Conservation (phyloP, 2,329 filamentous ascomycete species). For the Parascedosporium putredinis region DNA sequence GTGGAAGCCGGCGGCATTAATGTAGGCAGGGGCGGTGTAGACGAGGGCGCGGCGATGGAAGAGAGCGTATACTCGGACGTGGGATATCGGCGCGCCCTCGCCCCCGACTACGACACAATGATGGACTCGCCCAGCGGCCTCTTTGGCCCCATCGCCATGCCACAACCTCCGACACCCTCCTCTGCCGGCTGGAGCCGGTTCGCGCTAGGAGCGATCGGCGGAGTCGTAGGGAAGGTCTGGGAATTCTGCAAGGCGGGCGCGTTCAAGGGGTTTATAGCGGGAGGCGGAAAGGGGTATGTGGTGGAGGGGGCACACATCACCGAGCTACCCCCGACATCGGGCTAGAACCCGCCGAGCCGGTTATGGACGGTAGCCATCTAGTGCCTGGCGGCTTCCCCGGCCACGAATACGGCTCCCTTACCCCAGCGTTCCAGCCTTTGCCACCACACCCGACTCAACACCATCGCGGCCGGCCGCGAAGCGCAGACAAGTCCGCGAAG, state of each 20-base stretch:
- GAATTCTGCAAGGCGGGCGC: constrained; percentile 67
- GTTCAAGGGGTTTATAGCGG: constrained; percentile 79
- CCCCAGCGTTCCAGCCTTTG: constrained; percentile 17
- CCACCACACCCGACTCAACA: constrained; percentile 24
- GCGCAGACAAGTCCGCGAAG: constrained; percentile 40
- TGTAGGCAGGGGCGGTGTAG: neutral
- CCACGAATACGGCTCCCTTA: constrained; percentile 12
- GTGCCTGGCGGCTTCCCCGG: constrained; percentile 20
- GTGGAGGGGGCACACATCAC: constrained; percentile 25
- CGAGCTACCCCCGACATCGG: neutral
- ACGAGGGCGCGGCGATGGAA: neutral
- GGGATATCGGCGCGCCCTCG: constrained; percentile 43
- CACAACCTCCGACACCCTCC: constrained; percentile 20
- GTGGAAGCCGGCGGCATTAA: neutral
- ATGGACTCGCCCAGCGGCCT: constrained; percentile 15
- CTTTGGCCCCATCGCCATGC: constrained; percentile 8
- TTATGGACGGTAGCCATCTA: constrained; percentile 13
- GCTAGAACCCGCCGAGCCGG: neutral
- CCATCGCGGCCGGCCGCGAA: constrained; percentile 38
- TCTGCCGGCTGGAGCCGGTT: constrained; percentile 43
- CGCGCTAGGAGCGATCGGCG: constrained; percentile 53
- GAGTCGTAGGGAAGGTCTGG: constrained; percentile 68
- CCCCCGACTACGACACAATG: constrained; percentile 31
- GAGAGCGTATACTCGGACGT: constrained; percentile 48
- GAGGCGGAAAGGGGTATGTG: constrained; percentile 64